Base-by-base conservation (phyloP, 129 eudicot species). In the Lonicera japonica region DNA sequence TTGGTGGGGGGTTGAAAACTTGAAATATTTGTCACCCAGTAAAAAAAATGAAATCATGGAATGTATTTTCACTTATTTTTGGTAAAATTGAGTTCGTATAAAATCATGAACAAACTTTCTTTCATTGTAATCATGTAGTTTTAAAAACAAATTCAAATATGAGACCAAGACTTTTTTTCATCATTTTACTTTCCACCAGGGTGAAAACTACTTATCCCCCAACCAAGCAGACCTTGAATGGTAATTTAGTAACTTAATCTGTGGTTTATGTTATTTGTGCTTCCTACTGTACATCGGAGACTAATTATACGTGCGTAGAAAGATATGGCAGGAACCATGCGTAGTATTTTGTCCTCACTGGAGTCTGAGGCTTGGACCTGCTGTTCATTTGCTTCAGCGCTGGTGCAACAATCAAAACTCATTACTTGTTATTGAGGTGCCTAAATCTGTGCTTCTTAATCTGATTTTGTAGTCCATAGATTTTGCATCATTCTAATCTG, bases 261-360 rank as follows among this genome's bases (percentile, higher is more conserved):
- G 9, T 12, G 4, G 1, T 1, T 55, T 7, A 45, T 16, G 4
- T n/a, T 21, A 4, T 4, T 55, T 47, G 25, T 64, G 41, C 40
- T 56, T 17, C 57, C 47, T 43, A 11, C 11, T 25, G 16, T 1
- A 36, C 11, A 5, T 25, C 18, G 41, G 19, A 25, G 45, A 38
- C 61, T 66, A 24, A 66, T 60, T 21, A 25, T 66, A 12, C 72
- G 56, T 36, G 25, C n/a, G 41, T 75, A 86, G 97, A 43, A 83
- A 63, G 62, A 74, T 61, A 71, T 92, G 99, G 99, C 91, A 76
- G 81, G 99, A 92, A 60, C 99, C 99, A 39, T 92, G 99, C 76
- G 77, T 92, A 63, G 91, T 92, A 47, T 51, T 92, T 67, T 82
- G 91, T 79, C 90, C 99, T 69, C 99, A 92, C 73, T 92, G 96